Evolutionary conservation across 352 stramenopile species (phyloP).

Genomic region (Aphanomyces stellatus): DNA sequence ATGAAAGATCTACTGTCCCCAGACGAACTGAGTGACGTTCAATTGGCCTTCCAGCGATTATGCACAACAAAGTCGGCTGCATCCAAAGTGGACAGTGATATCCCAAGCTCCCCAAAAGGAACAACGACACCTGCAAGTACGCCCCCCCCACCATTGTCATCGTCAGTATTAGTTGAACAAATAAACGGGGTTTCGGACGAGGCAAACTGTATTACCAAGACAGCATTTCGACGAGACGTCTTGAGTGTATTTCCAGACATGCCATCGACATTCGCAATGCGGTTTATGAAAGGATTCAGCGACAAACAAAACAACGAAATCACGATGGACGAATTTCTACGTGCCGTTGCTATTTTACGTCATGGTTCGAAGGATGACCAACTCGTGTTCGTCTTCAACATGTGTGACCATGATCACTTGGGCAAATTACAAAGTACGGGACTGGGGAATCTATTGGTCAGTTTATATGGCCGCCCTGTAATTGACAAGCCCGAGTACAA

Average conservation of each 20-base stretch:
- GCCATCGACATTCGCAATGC: constrained; percentile 82
- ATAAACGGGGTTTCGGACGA: too few species aligned
- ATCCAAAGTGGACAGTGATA: neutral
- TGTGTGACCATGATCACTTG: constrained; percentile 82
- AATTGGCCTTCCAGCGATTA: constrained; percentile 63
- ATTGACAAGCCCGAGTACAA: constrained; percentile 68
- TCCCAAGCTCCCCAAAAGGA: neutral
- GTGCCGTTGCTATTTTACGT: constrained; percentile 62
- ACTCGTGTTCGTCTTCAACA: constrained; percentile 76
- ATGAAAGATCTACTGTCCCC: constrained; percentile 79
- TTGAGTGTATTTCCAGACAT: constrained; percentile 85
- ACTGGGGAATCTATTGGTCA: constrained; percentile 79
- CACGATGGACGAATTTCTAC: constrained; percentile 84
- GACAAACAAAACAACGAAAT: constrained; percentile 77
- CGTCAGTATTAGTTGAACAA: too few species aligned
- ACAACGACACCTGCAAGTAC: neutral
- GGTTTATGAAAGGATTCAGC: constrained; percentile 82
- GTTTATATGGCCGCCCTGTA: constrained; percentile 63
- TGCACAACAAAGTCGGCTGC: constrained; percentile 65
- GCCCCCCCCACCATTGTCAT: neutral
- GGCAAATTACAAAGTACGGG: constrained; percentile 81
- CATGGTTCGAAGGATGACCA: constrained; percentile 68
- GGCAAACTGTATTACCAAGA: constrained; percentile 60
- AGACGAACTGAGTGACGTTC: constrained; percentile 57
- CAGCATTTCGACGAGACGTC: constrained; percentile 77